Base-by-base conservation (phyloP, 176 grass and related monocot species). In the Chrysopogon serrulatus region DNA sequence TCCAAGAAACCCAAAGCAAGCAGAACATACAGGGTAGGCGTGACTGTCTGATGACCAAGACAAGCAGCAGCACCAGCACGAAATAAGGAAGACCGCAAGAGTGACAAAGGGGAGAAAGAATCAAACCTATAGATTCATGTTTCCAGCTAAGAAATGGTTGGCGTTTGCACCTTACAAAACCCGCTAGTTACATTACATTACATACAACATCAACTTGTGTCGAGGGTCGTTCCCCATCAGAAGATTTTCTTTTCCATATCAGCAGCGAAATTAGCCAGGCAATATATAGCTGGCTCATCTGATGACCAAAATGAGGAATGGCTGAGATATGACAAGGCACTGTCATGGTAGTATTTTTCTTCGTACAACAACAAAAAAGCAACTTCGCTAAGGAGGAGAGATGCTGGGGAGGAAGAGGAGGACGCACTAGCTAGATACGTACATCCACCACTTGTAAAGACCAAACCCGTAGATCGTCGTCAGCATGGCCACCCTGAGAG, bases 371-470 rank as follows among this genome's bases (percentile, higher is more conserved):
- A 80, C n/a, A 76, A 89, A 82, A 78, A 69, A 74, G 16, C 12
- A 16, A 40, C 18, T 82, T 72, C 73, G 34, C 48, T 82, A 42
- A 44, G 24, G 14, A 18, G 30, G 23, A 21, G 39, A 30, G 23
- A 26, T 32, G 3, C 31, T 16, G 51, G 16, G 0, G 65, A 30
- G 14, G n/a, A n/a, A 42, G 39, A 34, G 16, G 64, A 49, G 1
- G 40, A 19, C 33, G 31, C 40, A 71, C 94, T 92, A 94, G 92
- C 83, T 92, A 83, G 90, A 90, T 88, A 97, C 88, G 54, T 92
- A 97, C 90, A 68, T 92, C 94, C 94, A 97, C 94, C 94, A 97
- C 85, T 97, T 97, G 86, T 89, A 94, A 14, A 97, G 79, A 21
- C 94, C 87, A 36, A 94, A 94, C 59, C 94, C 87, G 2, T 97